Conservation (phyloP, 352 stramenopile genomes). For the Plasmopara muralis region DNA sequence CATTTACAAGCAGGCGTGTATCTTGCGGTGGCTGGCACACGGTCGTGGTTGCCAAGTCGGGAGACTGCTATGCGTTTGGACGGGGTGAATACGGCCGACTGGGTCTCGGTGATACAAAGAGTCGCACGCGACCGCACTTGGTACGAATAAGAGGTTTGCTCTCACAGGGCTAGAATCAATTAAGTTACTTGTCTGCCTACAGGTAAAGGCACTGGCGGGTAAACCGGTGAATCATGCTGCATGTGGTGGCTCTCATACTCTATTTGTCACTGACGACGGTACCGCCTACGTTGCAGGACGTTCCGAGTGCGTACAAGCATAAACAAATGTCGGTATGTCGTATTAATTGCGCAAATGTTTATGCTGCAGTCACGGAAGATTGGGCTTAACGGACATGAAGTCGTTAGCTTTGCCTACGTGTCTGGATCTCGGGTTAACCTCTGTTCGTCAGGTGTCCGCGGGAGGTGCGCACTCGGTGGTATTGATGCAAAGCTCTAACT, state of each 20-base stretch:
- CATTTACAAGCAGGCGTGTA: conserved; percentile 35
- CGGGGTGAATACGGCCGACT: conserved; percentile 78
- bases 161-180: background rate
- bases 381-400: conserved; percentile 57
- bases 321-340: background rate
- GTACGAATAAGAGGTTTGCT: conserved; percentile 19
- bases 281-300: conserved; percentile 75
- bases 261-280: conserved; percentile 83
- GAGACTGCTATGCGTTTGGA: conserved; percentile 70
- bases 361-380: conserved; percentile 49
- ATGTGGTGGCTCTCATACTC: conserved; percentile 77
- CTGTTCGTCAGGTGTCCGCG: conserved; percentile 61
- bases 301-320: conserved; percentile 55
- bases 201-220: conserved; percentile 57
- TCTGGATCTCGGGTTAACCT: conserved; percentile 48
- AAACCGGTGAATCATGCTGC: conserved; percentile 65
- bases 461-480: conserved; percentile 69
- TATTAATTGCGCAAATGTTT: background rate
- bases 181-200: conserved; percentile 5
- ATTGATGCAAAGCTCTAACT: conserved; percentile 56
- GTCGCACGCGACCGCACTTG: conserved; percentile 54
- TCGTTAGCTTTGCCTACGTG: conserved; percentile 38
- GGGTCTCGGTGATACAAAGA: conserved; percentile 77
- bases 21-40: conserved; percentile 84
- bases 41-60: conserved; percentile 63